These are phyloP conservation scores for Carex arenaria DNA, from an alignment of 202 grass and related monocot genomes.

Conservation along the genomic window DNA sequence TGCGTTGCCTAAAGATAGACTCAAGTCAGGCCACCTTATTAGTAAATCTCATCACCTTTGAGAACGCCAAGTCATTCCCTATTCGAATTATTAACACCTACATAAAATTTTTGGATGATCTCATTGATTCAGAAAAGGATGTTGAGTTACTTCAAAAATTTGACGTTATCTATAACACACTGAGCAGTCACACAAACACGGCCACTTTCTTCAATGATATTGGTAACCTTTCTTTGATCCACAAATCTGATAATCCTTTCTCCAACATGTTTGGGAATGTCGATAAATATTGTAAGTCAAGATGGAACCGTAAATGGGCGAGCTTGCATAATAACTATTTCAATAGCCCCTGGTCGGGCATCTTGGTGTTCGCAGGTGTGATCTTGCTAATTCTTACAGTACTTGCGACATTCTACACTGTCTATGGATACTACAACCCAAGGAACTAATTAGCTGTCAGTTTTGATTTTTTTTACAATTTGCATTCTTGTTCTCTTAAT, in stretches of 20 bases:
- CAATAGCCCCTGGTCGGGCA: slow-evolving; percentile 29
- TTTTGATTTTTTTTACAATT: neutral
- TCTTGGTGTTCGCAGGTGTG: slow-evolving; percentile 60
- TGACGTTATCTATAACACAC: slow-evolving; percentile 68
- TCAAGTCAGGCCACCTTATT: slow-evolving; percentile 19
- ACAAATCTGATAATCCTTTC: slow-evolving; percentile 38
- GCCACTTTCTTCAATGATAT: slow-evolving; percentile 76
- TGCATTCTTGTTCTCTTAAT: neutral
- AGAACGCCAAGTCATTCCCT: slow-evolving; percentile 31
- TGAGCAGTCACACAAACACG: slow-evolving; percentile 57
- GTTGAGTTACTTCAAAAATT: slow-evolving; percentile 71
- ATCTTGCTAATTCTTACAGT: slow-evolving; percentile 62
- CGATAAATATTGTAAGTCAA: neutral
- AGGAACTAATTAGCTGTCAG: neutral
- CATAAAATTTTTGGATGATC: slow-evolving; percentile 57
- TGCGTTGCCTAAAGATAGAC: slow-evolving; percentile 45
- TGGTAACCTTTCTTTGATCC: slow-evolving; percentile 60
- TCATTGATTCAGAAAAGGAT: slow-evolving; percentile 76
- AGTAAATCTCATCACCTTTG: slow-evolving; percentile 42
- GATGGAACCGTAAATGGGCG: neutral
- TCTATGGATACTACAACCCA: slow-evolving; percentile 1
- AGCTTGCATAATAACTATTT: neutral
- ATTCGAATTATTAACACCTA: neutral
- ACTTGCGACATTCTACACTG: slow-evolving; percentile 52
- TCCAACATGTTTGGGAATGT: slow-evolving; percentile 54